Base-by-base conservation (phyloP, 345 rosid species). In the Euphorbia tirucalli region DNA sequence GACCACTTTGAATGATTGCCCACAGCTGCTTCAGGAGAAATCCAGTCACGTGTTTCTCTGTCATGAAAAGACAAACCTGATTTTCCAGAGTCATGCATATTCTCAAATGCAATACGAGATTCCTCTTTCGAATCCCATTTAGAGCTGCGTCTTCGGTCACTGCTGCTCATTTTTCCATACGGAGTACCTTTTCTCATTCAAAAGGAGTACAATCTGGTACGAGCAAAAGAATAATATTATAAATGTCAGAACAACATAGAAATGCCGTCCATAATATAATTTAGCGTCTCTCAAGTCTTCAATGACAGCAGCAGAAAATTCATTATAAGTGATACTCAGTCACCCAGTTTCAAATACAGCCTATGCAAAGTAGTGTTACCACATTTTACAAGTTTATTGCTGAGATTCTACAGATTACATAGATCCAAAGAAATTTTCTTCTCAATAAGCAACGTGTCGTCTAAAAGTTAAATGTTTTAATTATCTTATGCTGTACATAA, bases 91-190 rank as follows among this genome's bases (percentile, higher is more conserved):
- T 75, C 86, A 54, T 79, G 77, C 25, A 63, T 70, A 63, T 78
- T 82, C 61, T 79, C 89, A 37, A 54, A 77, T 58, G 86, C 68
- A 76, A 72, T 71, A 21, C 70, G 86, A 71, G 83, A 77, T 48
- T 84, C 96, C 75, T 88, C 96, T 69, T 84, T 85, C 70, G 81
- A 65, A 85, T 94, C 96, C 97, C 97, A 92, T 68, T 92, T 87
- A 19, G 97, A 90, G 81, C 56, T 75, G 39, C 83, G 88, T 79
- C 84, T 89, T 77, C 87, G 80, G 74, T 85, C 83, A 62, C 84
- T 73, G 35, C 87, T 83, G 65, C 93, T 87, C 96, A 88, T 94
- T 60, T 71, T 75, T 49, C 71, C 75, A 73, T 65, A 55, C 59
- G 70, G 63, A 63, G 35, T 25, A 41, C 73, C 60, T 50, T 52